Base-by-base conservation (phyloP, 2,329 filamentous ascomycete genomes). In the Thielaviopsis cerberus region DNA sequence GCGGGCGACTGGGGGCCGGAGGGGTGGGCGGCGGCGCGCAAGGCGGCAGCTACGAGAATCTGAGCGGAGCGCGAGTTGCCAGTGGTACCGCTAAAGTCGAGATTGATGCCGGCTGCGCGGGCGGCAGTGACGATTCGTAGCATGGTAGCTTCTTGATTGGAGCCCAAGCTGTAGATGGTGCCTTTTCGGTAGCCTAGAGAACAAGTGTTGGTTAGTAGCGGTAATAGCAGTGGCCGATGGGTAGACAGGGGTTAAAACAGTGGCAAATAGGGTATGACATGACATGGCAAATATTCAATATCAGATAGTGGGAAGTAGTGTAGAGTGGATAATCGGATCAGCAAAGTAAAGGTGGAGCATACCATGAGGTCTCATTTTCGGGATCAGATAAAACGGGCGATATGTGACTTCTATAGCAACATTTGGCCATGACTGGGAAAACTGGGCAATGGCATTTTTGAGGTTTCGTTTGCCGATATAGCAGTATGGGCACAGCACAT, bases 401-500 rank as follows among this genome's bases (percentile, higher is more conserved):
- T 73, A 78, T 1, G 66, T 65, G 13, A 77, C 65, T 50, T 75
- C 70, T 59, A 78, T 77, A 4, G 70, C 67, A 24, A 71, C 68
- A 17, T 71, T 69, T 0, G 74, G 73, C 60, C 76, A 68, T 15
- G 62, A 63, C 3, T 65, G 62, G 57, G 66, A 67, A 64, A 73
- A 76, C 5, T 64, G 62, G 23, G 67, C 64, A 61, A 77, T 75
- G 57, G 76, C 74, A 13, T 61, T 62, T 59, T 76, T 71, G 55
- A 79, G 69, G 57, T 70, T 72, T 58, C 68, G 71, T 61, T 75
- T 71, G 59, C 72, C 71, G 60, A 78, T 68, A 63, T 75, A 79
- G 63, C 73, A 77, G 69, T 74, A 78, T 3, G 76, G 74, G 59
- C 76, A 79, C 41, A 76, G 67, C 6, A 74, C 69, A 64, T 79